Evolutionary conservation across 306 rosid species (phyloP), one percentile per base, ranked within the genome.

Genomic region (Cercis canadensis): DNA sequence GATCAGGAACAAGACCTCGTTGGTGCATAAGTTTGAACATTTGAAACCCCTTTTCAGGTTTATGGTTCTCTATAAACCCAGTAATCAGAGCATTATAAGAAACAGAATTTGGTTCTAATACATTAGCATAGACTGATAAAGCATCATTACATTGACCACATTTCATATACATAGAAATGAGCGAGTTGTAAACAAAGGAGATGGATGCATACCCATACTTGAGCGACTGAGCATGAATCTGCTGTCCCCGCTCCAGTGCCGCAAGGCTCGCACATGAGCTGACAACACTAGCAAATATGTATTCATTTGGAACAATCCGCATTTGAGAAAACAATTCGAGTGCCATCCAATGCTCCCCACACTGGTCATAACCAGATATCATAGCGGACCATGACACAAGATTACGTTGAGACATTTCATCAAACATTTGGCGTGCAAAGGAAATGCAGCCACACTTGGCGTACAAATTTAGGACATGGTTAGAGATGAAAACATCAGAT

Each of bases 151-250:
- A 82, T 9, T 56, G 61, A 66, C 87, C 65, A 15, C 81, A 82
- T 33, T 78, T 82, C 87, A 75, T 78, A 62, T 78, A 78, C 87
- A 78, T 70, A 12, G 84, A 75, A 54, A 83, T 71, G 47, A 78
- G 83, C 4, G 83, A 78, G 75, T 78, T 82, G 37, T 65, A 78
- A 71, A 78, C 87, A 50, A 60, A 78, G 21, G 87, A 83, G 29
- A 61, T 14, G 52, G 61, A 66, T 15, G 72, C 83, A 75, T 62
- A 79, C 41, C 87, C 81, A 51, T 58, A 67, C 62, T 66, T 79
- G 11, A 78, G 65, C 8, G 79, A 49, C 17, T 57, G 76, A 61
- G 81, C 81, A 70, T 79, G 87, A 70, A 75, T 67, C 57, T 75
- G 84, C 43, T 41, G 51, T 45, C 87, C 81, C 62, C 9, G 70